Conservation (phyloP, 1,284 basidiomycete genomes). For the Trametes sp. region DNA sequence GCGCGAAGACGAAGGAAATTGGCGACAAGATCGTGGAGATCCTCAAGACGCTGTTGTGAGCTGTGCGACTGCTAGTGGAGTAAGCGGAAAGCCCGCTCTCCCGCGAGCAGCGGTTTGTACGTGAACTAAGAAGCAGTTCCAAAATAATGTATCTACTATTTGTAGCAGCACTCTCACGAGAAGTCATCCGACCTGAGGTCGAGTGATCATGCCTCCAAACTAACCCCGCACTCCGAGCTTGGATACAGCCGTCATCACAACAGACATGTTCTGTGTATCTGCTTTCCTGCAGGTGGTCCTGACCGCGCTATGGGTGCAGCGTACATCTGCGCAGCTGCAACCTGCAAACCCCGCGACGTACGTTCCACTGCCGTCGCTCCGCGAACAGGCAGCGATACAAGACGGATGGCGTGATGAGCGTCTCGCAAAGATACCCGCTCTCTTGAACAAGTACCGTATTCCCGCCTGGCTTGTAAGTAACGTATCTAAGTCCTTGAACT, state of each 20-base stretch:
- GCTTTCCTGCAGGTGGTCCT: not conserved
- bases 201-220: not conserved
- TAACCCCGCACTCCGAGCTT: not conserved
- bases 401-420: conserved; percentile 54
- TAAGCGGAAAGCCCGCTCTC: not conserved
- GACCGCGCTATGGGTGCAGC: conserved; percentile 1
- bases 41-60: conserved; percentile 69
- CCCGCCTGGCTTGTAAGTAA: conserved; percentile 53
- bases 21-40: conserved; percentile 87
- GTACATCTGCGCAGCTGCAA: conserved; percentile 41
- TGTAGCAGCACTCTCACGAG: conserved; percentile 16
- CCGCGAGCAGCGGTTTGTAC: not conserved
- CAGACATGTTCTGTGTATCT: conserved; percentile 1
- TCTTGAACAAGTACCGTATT: conserved; percentile 53
- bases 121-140: conserved; percentile 16
- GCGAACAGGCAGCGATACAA: conserved; percentile 53
- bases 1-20: conserved; percentile 77
- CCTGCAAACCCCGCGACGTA: conserved; percentile 48
- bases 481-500: not conserved
- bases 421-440: conserved; percentile 48
- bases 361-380: conserved; percentile 49
- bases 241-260: not conserved
- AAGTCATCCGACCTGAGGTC: not conserved
- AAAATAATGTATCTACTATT: conserved; percentile 22
- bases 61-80: not conserved